Evolutionary conservation across 495 filamentous ascomycete genomes (phyloP), one percentile per base, ranked within the genome.

Genomic region (Penicillium flavigenum): DNA sequence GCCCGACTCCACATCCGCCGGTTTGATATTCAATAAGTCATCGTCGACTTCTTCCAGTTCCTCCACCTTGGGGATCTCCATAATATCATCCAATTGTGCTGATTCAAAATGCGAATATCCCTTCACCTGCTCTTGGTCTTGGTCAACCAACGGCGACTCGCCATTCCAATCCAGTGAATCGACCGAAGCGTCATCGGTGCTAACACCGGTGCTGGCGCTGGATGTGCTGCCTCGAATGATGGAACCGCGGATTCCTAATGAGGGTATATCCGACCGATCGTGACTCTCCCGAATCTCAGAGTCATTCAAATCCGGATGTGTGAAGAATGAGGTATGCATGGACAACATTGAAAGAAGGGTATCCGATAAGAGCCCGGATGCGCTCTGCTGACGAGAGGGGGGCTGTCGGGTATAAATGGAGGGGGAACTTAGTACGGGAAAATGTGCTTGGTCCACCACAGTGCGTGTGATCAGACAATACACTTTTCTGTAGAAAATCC

Each of bases 41-140:
- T 76, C 75, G n/a, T 77, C 75, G 56, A 77, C 22, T 64, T 78
- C 75, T 55, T 79, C 76, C 49, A 79, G 19, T 64, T 79, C 75
- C 54, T 79, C 76, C 47, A 79, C 63, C 60, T 79, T 79, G 46
- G 75, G 76, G 16, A 59, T 58, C 16, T 71, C 63, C 27, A 63
- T 65, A 20, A 49, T 61, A 58, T 69, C 64, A 12, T 64, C 54
- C 10, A 66, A 50, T 31, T 56, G 68, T 10, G 60, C 8, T 16
- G 62, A 41, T 29, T 63, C 63, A 38, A 69, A 65, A n/a, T 66
- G 60, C 26, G 69, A 53, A 36, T 67, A 62, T 20, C 22, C 31
- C 17, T 62, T 57, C 19, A 70, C 26, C 16, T 58, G 60, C 27
- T 60, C 58, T 6, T 48, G 46, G 34, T 71, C 70, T 31, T 50